Base-by-base conservation (phyloP, 2,329 filamentous ascomycete species). In the Trichoderma sp. region DNA sequence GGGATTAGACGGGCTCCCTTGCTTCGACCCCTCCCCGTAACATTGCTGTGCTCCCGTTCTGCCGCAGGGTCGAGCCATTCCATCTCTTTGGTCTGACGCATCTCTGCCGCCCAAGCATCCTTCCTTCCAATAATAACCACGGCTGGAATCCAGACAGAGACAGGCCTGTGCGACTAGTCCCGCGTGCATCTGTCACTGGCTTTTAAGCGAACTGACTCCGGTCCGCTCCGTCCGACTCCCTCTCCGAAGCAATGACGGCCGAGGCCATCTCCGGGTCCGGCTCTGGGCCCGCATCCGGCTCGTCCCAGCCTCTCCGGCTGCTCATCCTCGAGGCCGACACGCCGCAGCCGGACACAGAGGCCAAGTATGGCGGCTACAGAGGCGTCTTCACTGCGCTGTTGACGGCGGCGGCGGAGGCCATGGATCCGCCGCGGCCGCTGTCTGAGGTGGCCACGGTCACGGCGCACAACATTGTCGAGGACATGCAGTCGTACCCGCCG, bases 291-390 rank as follows among this genome's bases (percentile, higher is more conserved):
- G 64, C 48, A 28, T 34, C 64, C 57, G 57, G 57, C 19, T 60
- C 57, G 12, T 43, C 43, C 19, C 85, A 41, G 41, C 85, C 85
- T 34, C 79, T 94, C 70, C 89, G 91, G 64, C 89, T 97, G 77
- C 93, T 93, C 54, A 85, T 98, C 71, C 88, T 98, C 70, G 92
- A 97, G 82, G 90, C 91, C 80, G 94, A 97, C 78, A 90, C 86
- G 1, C 92, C 92, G 1, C 81, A 90, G 57, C 84, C 87, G 1
- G 77, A 83, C 50, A 85, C 89, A 44, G 79, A 85, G 63, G 82
- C 82, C 63, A 86, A 86, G 71, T 93, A 90, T 77, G 85, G 87
- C 59, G 83, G 83, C 67, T 97, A 97, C 78, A 86, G 87, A 67
- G 88, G 87, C 68, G 84, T 92, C 66, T 92, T 92, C 77, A 82